Percentiles rank a stretch among this genome's conserved stretches.
These are phyloP conservation scores for Cordia subcordata DNA, from an alignment of 257 asterid genomes.

Conservation along the genomic window DNA sequence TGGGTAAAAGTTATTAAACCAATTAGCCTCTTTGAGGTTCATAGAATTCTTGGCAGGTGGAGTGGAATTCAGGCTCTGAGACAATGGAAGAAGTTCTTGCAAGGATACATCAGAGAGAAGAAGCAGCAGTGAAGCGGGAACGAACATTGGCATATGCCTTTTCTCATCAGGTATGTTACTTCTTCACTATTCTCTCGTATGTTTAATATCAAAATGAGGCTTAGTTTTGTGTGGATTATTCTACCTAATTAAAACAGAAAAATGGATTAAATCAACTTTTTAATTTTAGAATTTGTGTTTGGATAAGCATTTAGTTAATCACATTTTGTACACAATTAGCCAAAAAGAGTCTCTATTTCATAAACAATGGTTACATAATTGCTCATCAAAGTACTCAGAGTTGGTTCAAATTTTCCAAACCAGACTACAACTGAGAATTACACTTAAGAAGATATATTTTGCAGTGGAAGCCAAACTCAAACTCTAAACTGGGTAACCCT, in stretches of 20 bases:
- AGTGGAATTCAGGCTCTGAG: constrained; percentile 80
- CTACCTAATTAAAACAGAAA: neutral
- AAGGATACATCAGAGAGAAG: constrained; percentile 86
- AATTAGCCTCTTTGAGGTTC: neutral
- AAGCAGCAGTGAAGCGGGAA: constrained; percentile 83
- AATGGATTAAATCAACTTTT: too few species aligned
- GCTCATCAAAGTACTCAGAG: too few species aligned
- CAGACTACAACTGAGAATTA: too few species aligned
- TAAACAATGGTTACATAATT: too few species aligned
- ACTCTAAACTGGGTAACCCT: constrained; percentile 42
- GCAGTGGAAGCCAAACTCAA: constrained; percentile 83
- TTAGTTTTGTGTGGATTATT: neutral
- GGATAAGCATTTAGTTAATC: too few species aligned
- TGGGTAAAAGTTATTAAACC: too few species aligned
- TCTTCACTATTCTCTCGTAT: neutral
- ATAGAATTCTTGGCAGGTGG: constrained; percentile 52
- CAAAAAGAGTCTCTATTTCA: too few species aligned
- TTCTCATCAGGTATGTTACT: constrained; percentile 66
- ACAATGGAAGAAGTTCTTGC: constrained; percentile 69
- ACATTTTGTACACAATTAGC: too few species aligned
- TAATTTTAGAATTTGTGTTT: too few species aligned
- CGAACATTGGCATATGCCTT: constrained; percentile 94
- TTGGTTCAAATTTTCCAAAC: too few species aligned
- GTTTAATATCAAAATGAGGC: neutral
- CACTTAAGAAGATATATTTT: constrained; percentile 9